Percentiles rank a stretch among this genome's conserved stretches.
These are phyloP conservation scores for Penicillium sp. DNA, from an alignment of 2,329 filamentous ascomycete species.

Conservation along the genomic window DNA sequence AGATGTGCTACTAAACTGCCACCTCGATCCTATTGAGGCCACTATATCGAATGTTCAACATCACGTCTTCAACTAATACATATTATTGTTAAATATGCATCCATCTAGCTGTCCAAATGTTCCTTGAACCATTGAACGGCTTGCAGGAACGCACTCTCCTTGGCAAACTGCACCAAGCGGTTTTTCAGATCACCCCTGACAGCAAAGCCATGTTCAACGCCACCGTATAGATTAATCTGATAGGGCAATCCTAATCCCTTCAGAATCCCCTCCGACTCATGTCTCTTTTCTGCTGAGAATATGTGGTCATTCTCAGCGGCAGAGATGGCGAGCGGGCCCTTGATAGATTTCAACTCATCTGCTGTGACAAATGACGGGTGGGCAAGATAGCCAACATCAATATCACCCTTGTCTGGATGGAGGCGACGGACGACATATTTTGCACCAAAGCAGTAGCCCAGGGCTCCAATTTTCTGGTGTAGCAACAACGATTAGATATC, in stretches of 20 bases:
- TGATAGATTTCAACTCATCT: constrained; percentile 1
- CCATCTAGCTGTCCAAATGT: constrained; percentile 35
- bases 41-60: too few relatives aligned
- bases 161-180: constrained; percentile 58
- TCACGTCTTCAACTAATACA: too few relatives aligned
- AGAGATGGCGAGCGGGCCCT: constrained; percentile 6
- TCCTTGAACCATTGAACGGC: constrained; percentile 69
- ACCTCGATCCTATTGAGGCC: too few relatives aligned
- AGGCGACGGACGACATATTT: constrained; percentile 6
- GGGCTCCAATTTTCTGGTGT: constrained; percentile 1
- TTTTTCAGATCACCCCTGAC: constrained; percentile 59
- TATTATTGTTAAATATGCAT: too few relatives aligned
- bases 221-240: constrained; percentile 68
- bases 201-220: constrained; percentile 66
- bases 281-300: background rate
- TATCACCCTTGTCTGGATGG: background rate
- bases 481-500: background rate
- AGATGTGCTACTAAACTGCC: too few relatives aligned
- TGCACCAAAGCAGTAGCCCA: constrained; percentile 8
- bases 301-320: constrained; percentile 2
- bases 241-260: constrained; percentile 53
- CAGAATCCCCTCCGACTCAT: constrained; percentile 50
- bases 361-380: background rate
- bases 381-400: constrained; percentile 5
- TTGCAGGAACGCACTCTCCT: constrained; percentile 71